These are phyloP conservation scores for Yamadazyma songkhlaensis DNA, from an alignment of 1,139 yeast genomes.

Conservation along the genomic window DNA sequence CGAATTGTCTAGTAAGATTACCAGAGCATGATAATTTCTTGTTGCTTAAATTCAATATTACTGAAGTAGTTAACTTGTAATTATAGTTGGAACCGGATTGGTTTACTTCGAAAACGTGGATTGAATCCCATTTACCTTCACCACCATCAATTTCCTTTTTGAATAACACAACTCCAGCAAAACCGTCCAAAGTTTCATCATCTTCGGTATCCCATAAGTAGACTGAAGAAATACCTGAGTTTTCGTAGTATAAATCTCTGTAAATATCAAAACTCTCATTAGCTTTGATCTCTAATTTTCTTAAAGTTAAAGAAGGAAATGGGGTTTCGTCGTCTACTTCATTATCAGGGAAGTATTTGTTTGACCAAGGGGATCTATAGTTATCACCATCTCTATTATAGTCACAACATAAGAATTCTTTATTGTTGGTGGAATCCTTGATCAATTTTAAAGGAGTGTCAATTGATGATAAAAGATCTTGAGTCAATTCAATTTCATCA, in stretches of 20 bases:
- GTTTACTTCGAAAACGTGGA: constrained; percentile 85
- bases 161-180: constrained; percentile 89
- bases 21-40: constrained; percentile 64
- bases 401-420: constrained; percentile 81
- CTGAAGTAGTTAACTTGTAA: constrained; percentile 84
- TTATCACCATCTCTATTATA: constrained; percentile 95
- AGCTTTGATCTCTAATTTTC: constrained; percentile 76
- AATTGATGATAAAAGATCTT: constrained; percentile 80
- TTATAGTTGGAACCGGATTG: constrained; percentile 42
- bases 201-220: constrained; percentile 84
- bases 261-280: constrained; percentile 92
- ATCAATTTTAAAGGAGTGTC: constrained; percentile 75
- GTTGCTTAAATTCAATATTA: constrained; percentile 64
- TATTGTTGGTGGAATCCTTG: constrained; percentile 59
- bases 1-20: constrained; percentile 79
- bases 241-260: constrained; percentile 91
- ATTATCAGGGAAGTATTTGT: constrained; percentile 65
- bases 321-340: constrained; percentile 48
- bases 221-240: constrained; percentile 82
- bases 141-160: constrained; percentile 62
- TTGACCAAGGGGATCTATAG: constrained; percentile 89
- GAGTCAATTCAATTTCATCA: constrained; percentile 57
- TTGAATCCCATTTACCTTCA: constrained; percentile 81
- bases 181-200: constrained; percentile 41
- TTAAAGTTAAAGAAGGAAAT: constrained; percentile 62